phyloP scores from a whole-genome alignment of 441 rosid genomes.

The Adansonia gregorii region DNA sequence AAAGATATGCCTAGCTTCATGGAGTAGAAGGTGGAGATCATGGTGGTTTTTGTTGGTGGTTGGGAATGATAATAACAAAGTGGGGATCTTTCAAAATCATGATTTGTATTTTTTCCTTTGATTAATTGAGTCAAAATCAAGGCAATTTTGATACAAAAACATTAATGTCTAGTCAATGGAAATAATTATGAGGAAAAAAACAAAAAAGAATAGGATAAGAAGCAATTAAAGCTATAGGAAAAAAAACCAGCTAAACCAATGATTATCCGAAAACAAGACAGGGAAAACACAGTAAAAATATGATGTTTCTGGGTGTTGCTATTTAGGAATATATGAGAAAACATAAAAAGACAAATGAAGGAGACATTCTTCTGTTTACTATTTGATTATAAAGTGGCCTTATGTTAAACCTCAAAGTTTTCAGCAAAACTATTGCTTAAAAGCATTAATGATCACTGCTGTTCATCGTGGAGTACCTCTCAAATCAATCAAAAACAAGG shows the following conservation, averaged over 20 bases:
- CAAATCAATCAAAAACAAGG: constrained; percentile 27
- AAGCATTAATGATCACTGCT: neutral
- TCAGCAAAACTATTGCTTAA: neutral
- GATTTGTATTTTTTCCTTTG: constrained; percentile 27
- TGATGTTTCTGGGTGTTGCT: constrained; percentile 6
- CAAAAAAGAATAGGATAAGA: neutral
- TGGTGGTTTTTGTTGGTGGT: constrained; percentile 40
- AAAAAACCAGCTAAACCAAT: neutral
- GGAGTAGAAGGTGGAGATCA: constrained; percentile 37
- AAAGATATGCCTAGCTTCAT: constrained; percentile 36
- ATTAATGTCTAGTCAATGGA: constrained; percentile 1
- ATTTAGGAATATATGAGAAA: neutral
- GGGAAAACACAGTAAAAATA: neutral
- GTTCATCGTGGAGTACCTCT: constrained; percentile 10
- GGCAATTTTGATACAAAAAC: constrained; percentile 16
- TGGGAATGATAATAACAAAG: constrained; percentile 35
- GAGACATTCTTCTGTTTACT: constrained; percentile 14
- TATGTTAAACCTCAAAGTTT: constrained; percentile 6
- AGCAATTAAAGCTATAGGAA: neutral
- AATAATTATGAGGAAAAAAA: neutral
- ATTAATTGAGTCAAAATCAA: constrained; percentile 27
- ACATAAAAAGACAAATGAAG: constrained; percentile 9
- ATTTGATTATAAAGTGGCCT: neutral
- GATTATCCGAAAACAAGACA: neutral
- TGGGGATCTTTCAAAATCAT: constrained; percentile 43